Base-by-base conservation (phyloP, 2,329 filamentous ascomycete genomes). In the Calonectria pseudoreteaudii region DNA sequence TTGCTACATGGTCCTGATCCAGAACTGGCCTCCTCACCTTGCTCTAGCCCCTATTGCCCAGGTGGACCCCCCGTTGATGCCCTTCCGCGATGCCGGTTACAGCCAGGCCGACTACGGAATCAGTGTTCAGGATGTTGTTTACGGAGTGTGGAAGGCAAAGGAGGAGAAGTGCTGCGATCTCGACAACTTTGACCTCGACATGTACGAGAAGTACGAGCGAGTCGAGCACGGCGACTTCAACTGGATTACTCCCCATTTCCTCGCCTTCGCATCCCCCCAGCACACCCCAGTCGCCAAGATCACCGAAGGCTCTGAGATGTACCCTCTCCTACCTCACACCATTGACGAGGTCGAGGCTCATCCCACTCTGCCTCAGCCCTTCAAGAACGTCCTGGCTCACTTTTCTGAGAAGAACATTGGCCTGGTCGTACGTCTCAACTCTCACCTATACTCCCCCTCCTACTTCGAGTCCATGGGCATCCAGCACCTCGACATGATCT, bases 141-240 rank as follows among this genome's bases (percentile, higher is more conserved):
- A 99, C 82, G 97, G 97, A 73, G 95, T 99, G 23, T 99, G 97
- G 96, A 98, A 96, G 84, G 97, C 97, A 58, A 99, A 98, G 88
- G 97, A 99, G 83, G 95, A 98, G 85, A 93, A 94, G 62, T 93
- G 98, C 81, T 97, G 96, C 82, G 94, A 94, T 69, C 88, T 99
- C 73, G 95, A 97, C 83, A 95, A 97, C 83, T 99, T 99, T 83
- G 96, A 96, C 81, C 90, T 99, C 26, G 96, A 98, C 86, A 95
- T 98, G 91, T 99, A 99, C 84, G 97, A 99, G 86, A 94, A 91
- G 83, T 99, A 92, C 81, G 97, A 99, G 87, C 91, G 97, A 72
- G 97, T 99, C 26, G 97, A 99, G 84, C 95, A 98, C 88, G 97
- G 97, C 76, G 97, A 99, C 86, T 99, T 99, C 93, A 99, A 99